phyloP scores from a whole-genome alignment of 2,329 filamentous ascomycete genomes.

The Arthrobotrys iridis region DNA sequence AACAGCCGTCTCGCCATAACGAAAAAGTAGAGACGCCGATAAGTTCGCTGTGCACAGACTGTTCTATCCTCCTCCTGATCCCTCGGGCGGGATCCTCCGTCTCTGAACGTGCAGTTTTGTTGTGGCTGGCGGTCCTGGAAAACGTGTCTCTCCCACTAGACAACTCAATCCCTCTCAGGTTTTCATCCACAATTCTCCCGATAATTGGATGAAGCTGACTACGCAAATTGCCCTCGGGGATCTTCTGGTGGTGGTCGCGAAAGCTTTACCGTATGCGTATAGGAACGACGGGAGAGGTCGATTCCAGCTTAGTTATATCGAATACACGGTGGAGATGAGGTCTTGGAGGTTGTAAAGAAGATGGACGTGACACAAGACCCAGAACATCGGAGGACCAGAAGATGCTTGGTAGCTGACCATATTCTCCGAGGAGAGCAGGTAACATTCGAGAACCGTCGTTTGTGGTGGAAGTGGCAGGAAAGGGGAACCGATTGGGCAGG shows the following conservation, averaged over 20 bases:
- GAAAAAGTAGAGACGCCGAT: conserved; percentile 2
- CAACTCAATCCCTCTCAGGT: conserved; percentile 6
- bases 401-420: conserved; percentile 20
- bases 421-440: conserved; percentile 13
- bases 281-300: neutral
- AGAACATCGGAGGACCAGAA: conserved; percentile 7
- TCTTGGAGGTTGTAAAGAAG: neutral
- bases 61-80: neutral
- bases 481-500: conserved; percentile 34
- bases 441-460: conserved; percentile 5
- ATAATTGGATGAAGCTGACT: neutral
- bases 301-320: conserved; percentile 1
- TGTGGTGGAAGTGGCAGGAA: conserved; percentile 28
- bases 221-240: neutral
- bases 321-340: neutral
- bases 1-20: conserved; percentile 31
- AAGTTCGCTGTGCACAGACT: neutral
- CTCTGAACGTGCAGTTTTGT: conserved; percentile 4
- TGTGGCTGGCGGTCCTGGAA: neutral
- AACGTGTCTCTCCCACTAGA: conserved; percentile 1
- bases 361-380: conserved; percentile 18
- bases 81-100: conserved; percentile 6
- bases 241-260: neutral
- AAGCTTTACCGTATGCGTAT: conserved; percentile 1
- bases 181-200: neutral